phyloP scores from a whole-genome alignment of 345 rosid species.

The Punica granatum region DNA sequence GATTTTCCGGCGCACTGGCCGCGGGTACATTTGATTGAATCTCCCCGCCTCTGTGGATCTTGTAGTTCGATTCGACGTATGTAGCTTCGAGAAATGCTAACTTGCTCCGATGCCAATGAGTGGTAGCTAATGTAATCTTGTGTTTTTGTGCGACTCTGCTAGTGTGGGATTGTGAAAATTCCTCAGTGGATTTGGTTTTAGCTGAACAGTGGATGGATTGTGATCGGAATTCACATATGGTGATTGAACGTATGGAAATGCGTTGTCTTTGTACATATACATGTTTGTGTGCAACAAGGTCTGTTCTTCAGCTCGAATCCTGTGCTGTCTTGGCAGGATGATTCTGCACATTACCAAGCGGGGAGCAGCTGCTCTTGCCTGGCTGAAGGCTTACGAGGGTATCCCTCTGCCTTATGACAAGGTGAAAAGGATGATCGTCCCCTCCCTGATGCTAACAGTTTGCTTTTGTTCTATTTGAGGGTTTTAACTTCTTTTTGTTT shows the following conservation, averaged over 20 bases:
- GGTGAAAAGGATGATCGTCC: slow-evolving; percentile 77
- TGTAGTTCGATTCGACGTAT: neutral
- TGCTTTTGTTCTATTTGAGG: neutral
- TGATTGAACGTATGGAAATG: too few species aligned
- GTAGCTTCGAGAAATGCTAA: neutral
- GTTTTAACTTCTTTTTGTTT: neutral
- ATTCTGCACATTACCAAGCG: slow-evolving; percentile 86
- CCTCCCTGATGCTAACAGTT: slow-evolving; percentile 76
- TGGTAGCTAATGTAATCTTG: neutral
- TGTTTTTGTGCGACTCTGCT: too few species aligned
- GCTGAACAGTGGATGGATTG: neutral
- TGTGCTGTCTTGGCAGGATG: slow-evolving; percentile 32
- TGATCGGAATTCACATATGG: too few species aligned
- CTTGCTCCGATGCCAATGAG: neutral
- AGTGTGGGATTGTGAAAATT: neutral
- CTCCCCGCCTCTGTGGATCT: neutral
- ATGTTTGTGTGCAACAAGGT: neutral
- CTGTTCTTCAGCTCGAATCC: neutral
- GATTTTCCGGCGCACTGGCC: slow-evolving; percentile 87
- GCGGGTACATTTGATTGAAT: slow-evolving; percentile 42
- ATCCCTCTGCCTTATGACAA: slow-evolving; percentile 77
- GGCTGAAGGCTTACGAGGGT: slow-evolving; percentile 76
- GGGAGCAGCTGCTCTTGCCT: slow-evolving; percentile 71
- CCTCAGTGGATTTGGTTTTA: neutral
- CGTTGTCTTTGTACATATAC: neutral